These are phyloP conservation scores for Grosmannia huntii DNA, from an alignment of 2,329 filamentous ascomycete genomes.

Conservation along the genomic window DNA sequence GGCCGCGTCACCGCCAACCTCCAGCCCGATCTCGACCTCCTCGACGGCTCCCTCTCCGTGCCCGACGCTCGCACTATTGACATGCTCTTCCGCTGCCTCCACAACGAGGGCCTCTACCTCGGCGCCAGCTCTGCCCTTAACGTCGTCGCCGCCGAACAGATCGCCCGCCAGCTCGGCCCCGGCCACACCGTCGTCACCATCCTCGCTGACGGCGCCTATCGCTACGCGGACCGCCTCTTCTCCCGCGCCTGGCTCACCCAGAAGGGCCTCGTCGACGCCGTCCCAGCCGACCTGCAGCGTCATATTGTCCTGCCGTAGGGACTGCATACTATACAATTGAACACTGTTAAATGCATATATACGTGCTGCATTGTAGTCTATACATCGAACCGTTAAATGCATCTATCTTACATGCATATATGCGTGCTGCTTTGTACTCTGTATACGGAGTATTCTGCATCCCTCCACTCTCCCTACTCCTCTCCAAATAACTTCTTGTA, in stretches of 20 bases:
- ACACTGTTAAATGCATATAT: too few relatives aligned
- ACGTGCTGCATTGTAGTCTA: too few relatives aligned
- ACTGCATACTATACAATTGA: too few relatives aligned
- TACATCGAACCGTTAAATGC: background rate
- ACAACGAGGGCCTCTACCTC: slow-evolving; percentile 91
- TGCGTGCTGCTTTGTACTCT: too few relatives aligned
- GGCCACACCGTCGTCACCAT: slow-evolving; percentile 89
- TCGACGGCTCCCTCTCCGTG: slow-evolving; percentile 78
- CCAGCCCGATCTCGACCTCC: slow-evolving; percentile 64
- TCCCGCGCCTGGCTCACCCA: slow-evolving; percentile 78
- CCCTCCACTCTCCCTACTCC: too few relatives aligned
- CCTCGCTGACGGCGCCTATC: slow-evolving; percentile 90
- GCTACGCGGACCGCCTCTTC: slow-evolving; percentile 90
- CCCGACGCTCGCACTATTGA: slow-evolving; percentile 88
- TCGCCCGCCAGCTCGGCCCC: slow-evolving; percentile 78
- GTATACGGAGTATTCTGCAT: too few relatives aligned
- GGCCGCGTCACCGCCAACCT: slow-evolving; percentile 95
- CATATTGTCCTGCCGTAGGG: slow-evolving; percentile 82
- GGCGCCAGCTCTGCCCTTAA: slow-evolving; percentile 91
- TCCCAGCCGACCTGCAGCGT: slow-evolving; percentile 77
- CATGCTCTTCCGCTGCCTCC: slow-evolving; percentile 94
- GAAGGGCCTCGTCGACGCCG: slow-evolving; percentile 69
- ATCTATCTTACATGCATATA: background rate
- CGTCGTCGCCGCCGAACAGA: slow-evolving; percentile 87
- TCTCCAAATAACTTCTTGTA: slow-evolving; percentile 21